Evolutionary conservation across 106 monocot species (phyloP).

Genomic region (Allium cepa): DNA sequence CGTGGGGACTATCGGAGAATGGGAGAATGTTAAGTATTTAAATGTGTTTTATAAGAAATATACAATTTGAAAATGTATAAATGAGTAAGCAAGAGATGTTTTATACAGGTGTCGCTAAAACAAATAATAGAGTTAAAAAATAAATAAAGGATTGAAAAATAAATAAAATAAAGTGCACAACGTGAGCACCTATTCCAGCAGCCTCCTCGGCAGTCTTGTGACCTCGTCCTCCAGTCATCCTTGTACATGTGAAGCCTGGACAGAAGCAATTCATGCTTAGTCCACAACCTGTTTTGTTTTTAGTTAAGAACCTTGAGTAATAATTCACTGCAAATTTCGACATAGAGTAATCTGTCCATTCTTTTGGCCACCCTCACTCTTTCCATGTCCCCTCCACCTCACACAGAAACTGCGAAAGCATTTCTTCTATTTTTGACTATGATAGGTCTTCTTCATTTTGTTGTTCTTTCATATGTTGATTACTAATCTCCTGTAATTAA

Average conservation of each 20-base stretch:
- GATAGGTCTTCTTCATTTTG: not conserved
- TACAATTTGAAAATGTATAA: no score
- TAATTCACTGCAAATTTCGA: not conserved
- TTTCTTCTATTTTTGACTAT: not conserved
- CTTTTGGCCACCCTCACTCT: not conserved
- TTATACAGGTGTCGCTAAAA: no score
- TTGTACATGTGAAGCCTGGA: not conserved
- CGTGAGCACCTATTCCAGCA: not conserved
- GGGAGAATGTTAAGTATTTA: no score
- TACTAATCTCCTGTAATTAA: no score
- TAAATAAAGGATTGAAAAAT: no score
- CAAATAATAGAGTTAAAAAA: no score
- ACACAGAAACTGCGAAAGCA: not conserved
- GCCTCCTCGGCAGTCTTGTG: not conserved
- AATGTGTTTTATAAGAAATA: no score
- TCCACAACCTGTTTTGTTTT: not conserved
- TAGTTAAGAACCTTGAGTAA: not conserved
- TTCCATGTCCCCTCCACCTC: not conserved
- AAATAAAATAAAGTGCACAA: not conserved
- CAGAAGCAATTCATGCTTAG: not conserved
- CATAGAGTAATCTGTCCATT: not conserved
- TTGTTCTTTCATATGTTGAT: no score
- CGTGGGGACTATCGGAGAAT: no score
- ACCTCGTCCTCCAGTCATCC: not conserved
- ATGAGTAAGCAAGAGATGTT: no score